Evolutionary conservation across 352 stramenopile genomes (phyloP), one percentile per base, ranked within the genome.

Genomic region (Globisporangium emineosum): DNA sequence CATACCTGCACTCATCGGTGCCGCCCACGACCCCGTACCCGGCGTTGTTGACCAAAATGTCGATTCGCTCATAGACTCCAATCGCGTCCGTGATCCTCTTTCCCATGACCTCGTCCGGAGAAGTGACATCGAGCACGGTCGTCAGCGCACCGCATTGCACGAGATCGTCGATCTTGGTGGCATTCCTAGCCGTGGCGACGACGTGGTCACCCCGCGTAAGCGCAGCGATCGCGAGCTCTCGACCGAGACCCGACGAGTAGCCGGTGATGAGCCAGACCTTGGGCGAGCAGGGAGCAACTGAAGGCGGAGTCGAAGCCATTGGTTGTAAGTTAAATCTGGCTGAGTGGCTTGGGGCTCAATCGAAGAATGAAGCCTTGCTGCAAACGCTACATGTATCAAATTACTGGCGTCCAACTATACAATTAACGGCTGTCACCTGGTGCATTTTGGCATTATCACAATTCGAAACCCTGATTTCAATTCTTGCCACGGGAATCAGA

Each of bases 21-120:
- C 49, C 72, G 7, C 75, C 75, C 52, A 71, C 54, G 25, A 76
- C 60, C 23, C 68, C 43, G 49, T 78, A 75, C 33, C 65, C 75
- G 25, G 72, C 72, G 60, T 83, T 83, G 57, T 83, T 80, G 19
- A 80, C 71, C 25, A 83, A 56, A 17, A 81, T 59, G 57, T 80
- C 71, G 57, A 80, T 69, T 10, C 57, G 65, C 12, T 70, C 75
- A 25, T 73, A 69, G 53, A 71, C 53, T 2, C 27, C 57, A 27
- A 76, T 27, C 17, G 71, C 66, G 5, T 60, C 19, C 6, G 53
- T 54, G 27, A 68, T 55, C 32, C 77, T 66, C 23, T 67, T 15
- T n/a, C 67, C 33, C 21, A 81, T 51, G 15, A 62, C 62, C 30
- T 70, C 61, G 40, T 79, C 69, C 15, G 53, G 58, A 15, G 59